Evolutionary conservation across 2,329 filamentous ascomycete genomes (phyloP), one percentile per base, ranked within the genome.

Genomic region (Paracoccidioides brasiliensis): DNA sequence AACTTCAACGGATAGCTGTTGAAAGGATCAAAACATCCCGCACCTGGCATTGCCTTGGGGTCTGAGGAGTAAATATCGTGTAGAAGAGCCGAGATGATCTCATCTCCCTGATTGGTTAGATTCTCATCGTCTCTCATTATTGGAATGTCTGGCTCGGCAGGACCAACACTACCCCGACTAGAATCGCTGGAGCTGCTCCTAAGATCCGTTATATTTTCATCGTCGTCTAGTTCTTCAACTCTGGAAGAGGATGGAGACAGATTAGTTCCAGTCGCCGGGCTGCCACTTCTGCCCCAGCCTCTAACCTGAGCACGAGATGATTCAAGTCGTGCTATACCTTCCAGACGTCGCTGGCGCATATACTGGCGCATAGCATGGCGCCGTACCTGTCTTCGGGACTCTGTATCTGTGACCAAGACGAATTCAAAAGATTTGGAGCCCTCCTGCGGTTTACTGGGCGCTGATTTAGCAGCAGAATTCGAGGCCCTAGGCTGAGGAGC

Each of bases 331-430:
- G 65, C 64, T 54, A 68, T 68, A 51, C 66, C 64, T 53, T 68
- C 65, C 43, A 66, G 59, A 28, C 66, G 66, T 37, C 66, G 62
- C 56, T 67, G 62, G 46, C 65, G 65, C 62, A 68, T 66, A 57
- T 68, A 67, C 57, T 67, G 65, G 43, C 65, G 65, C 66, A 68
- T 68, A n/a, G 65, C 66, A 68, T 68, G 65, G 35, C 66, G 66
- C 28, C 66, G 66, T 41, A 68, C 66, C 58, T 68, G 66, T 15
- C 63, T 66, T 42, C 65, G 61, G 30, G 66, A 68, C 56, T 64
- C 65, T 15, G 61, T 60, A 58, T 68, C 65, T 28, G 65, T 68
- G 35, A 68, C 66, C 50, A 68, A 58, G 32, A 68, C 66, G 57
- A 68, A 67, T 52, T 68, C 66, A 56, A 67, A 68, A 53, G 59